Conservation (phyloP, 495 filamentous ascomycete species). For the Parachaetomium inaequale region DNA sequence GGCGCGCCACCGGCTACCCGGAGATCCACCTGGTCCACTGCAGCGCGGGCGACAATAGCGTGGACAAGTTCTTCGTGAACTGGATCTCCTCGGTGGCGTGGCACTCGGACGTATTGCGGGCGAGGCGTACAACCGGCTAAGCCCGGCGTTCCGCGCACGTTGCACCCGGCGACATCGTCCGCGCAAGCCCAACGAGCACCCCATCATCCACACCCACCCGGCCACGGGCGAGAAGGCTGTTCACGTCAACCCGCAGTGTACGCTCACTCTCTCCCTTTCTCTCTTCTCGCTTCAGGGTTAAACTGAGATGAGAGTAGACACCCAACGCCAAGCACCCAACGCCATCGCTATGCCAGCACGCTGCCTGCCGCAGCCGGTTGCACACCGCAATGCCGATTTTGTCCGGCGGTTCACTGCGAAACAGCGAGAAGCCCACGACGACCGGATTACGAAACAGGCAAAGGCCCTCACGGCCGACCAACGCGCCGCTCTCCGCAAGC, state of each 20-base stretch:
- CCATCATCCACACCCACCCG: slow-evolving; percentile 68
- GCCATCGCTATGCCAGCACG: too few species aligned
- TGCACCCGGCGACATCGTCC: slow-evolving; percentile 67
- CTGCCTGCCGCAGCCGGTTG: too few species aligned
- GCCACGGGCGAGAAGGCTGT: slow-evolving; percentile 81
- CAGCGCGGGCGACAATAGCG: slow-evolving; percentile 57
- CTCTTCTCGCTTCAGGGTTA: not conserved
- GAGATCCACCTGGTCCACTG: too few species aligned
- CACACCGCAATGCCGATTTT: too few species aligned
- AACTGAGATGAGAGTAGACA: too few species aligned
- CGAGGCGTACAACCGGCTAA: slow-evolving; percentile 72
- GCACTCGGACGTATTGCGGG: slow-evolving; percentile 76
- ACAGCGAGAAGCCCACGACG: too few species aligned
- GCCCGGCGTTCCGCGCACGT: slow-evolving; percentile 67
- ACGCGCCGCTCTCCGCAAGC: too few species aligned
- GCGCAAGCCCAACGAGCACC: slow-evolving; percentile 63
- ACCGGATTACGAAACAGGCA: too few species aligned
- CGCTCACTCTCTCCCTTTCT: slow-evolving; percentile 31
- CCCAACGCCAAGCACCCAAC: too few species aligned
- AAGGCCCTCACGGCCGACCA: too few species aligned
- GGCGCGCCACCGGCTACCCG: too few species aligned
- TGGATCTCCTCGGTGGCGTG: slow-evolving; percentile 66
- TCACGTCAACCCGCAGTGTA: slow-evolving; percentile 82
- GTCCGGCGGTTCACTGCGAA: too few species aligned
- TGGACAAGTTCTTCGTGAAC: slow-evolving; percentile 57